phyloP scores from a whole-genome alignment of 139 green algal genomes.

The Axilococcus clingmanii region DNA sequence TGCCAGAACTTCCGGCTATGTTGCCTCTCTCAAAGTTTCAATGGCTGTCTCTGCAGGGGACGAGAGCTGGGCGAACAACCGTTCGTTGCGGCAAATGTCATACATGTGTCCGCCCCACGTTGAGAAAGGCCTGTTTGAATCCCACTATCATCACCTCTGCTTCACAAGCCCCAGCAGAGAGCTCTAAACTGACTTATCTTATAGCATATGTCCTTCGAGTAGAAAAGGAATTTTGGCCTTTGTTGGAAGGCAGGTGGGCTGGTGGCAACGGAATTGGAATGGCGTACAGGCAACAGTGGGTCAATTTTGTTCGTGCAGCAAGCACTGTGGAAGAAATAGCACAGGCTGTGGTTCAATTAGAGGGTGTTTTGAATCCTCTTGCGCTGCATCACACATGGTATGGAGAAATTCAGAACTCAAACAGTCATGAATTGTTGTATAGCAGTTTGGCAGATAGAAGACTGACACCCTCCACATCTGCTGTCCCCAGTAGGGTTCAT shows the following conservation, averaged over 20 bases:
- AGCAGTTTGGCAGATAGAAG: no score
- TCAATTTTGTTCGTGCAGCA: constrained; percentile 10
- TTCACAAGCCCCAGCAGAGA: background rate
- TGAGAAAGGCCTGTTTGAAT: constrained; percentile 40
- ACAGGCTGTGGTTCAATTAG: constrained; percentile 22
- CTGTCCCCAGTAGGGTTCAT: background rate
- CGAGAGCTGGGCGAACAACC: background rate
- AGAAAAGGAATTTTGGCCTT: constrained; percentile 37
- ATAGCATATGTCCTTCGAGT: constrained; percentile 21
- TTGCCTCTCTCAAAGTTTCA: constrained; percentile 26
- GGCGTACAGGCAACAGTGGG: constrained; percentile 13
- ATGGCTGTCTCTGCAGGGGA: constrained; percentile 29
- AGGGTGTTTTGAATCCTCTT: constrained; percentile 19
- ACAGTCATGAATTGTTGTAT: no score
- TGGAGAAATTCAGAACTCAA: background rate
- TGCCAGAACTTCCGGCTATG: constrained; percentile 27
- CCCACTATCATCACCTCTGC: constrained; percentile 6
- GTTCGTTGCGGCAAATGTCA: constrained; percentile 35
- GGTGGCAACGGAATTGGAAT: constrained; percentile 4
- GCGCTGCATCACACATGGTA: constrained; percentile 14
- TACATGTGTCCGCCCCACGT: constrained; percentile 26
- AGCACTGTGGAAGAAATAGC: constrained; percentile 8
- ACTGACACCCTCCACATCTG: no score
- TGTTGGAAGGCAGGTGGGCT: constrained; percentile 37
- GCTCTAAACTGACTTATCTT: constrained; percentile 4